A percentile compares a stretch with the other conserved stretches of the same genome.
Conservation (phyloP, 2,329 filamentous ascomycete species). For the Alternaria sp. region DNA sequence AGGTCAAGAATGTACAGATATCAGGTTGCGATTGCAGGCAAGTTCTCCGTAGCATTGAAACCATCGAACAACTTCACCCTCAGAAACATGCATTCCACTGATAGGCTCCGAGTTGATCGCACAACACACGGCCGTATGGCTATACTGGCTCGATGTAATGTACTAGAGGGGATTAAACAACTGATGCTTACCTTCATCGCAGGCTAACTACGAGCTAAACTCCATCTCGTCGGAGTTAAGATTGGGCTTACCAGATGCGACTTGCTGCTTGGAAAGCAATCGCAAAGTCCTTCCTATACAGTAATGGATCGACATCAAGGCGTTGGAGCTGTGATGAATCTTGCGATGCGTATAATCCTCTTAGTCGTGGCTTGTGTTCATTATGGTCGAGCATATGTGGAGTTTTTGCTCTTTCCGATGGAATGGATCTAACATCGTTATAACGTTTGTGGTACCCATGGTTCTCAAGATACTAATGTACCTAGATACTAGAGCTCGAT, state of each 20-base stretch:
- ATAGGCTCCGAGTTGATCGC: background rate
- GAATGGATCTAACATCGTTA: background rate
- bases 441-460: background rate
- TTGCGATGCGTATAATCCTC: background rate
- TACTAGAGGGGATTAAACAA: background rate
- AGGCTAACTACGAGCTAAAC: background rate
- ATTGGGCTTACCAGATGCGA: background rate
- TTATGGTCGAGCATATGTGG: background rate
- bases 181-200: background rate
- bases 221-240: background rate
- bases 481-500: background rate
- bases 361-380: background rate
- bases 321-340: background rate
- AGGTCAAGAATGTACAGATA: background rate
- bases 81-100: background rate
- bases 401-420: background rate
- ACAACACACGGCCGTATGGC: too few species aligned
- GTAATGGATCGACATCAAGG: background rate
- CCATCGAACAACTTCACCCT: background rate
- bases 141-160: background rate
- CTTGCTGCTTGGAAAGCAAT: background rate
- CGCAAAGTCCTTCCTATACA: background rate
- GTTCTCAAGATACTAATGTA: background rate
- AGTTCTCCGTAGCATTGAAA: background rate
- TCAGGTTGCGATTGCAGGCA: background rate